Conservation (phyloP, 306 rosid genomes). For the Cyclanthera cordifolia region DNA sequence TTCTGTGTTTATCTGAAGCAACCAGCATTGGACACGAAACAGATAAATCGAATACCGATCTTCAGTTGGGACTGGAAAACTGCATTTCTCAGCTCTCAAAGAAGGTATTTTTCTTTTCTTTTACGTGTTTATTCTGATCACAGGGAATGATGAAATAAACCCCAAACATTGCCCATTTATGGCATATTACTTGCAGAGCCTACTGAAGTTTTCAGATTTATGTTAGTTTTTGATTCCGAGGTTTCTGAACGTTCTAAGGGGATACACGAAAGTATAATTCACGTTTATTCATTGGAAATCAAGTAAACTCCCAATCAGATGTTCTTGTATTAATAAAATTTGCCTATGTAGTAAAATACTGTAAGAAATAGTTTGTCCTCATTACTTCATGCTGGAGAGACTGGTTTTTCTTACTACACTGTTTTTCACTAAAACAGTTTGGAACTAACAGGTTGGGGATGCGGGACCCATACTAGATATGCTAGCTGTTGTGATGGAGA, state of each 20-base stretch:
- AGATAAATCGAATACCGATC: slow-evolving; percentile 41
- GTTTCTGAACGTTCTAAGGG: not conserved
- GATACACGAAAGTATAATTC: not conserved
- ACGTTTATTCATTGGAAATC: not conserved
- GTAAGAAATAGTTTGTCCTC: not conserved
- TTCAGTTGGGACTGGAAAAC: slow-evolving; percentile 55
- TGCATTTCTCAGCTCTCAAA: slow-evolving; percentile 58
- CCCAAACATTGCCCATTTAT: not conserved
- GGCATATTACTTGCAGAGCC: not conserved
- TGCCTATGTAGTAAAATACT: not conserved
- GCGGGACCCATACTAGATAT: slow-evolving; percentile 82
- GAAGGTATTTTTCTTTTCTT: slow-evolving; percentile 39
- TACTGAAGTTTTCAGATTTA: not conserved
- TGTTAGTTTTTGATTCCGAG: not conserved
- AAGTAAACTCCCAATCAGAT: not conserved
- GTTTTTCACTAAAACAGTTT: slow-evolving; percentile 22
- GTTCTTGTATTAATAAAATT: not conserved
- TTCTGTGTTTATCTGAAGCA: slow-evolving; percentile 48
- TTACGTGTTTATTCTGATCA: not conserved
- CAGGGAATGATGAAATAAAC: not conserved
- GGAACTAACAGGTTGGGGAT: slow-evolving; percentile 65
- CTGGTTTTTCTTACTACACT: not conserved
- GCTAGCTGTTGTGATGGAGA: slow-evolving; percentile 81
- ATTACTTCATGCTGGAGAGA: slow-evolving; percentile 8
- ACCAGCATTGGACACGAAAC: slow-evolving; percentile 30